A percentile compares a stretch with the other conserved stretches of the same genome.
Evolutionary conservation across 164 flowering plant species (phyloP).

Genomic region (Sextonia rubra): DNA sequence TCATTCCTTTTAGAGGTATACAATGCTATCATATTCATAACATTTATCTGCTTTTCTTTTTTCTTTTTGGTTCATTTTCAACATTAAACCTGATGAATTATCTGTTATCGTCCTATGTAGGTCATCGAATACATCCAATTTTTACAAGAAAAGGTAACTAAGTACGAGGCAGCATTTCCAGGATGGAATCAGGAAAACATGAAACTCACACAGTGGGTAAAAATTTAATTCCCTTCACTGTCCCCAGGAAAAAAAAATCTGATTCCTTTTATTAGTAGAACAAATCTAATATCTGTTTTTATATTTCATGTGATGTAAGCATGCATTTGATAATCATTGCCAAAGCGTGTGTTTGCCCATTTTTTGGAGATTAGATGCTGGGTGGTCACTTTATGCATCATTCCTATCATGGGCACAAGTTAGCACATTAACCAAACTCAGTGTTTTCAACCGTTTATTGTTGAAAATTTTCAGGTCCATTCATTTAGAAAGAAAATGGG

Average conservation of each 20-base stretch:
- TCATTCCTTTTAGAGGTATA: conserved; percentile 85
- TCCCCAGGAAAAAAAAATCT: not conserved
- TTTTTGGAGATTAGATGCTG: too few relatives aligned
- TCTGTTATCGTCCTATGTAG: conserved; percentile 30
- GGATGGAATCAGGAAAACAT: conserved; percentile 58
- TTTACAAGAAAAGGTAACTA: conserved; percentile 59
- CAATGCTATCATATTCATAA: not conserved
- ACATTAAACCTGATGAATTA: not conserved
- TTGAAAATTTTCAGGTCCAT: too few relatives aligned
- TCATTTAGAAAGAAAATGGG: too few relatives aligned
- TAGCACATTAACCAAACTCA: too few relatives aligned
- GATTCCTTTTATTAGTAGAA: too few relatives aligned
- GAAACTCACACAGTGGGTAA: conserved; percentile 72
- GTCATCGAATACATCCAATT: conserved; percentile 76
- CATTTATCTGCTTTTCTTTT: not conserved
- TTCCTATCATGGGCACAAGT: too few relatives aligned
- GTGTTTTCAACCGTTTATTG: too few relatives aligned
- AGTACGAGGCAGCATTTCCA: conserved; percentile 59
- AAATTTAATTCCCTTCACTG: not conserved
- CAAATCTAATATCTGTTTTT: too few relatives aligned
- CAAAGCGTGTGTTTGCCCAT: too few relatives aligned
- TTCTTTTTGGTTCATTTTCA: not conserved
- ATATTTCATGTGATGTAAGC: too few relatives aligned
- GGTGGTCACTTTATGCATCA: too few relatives aligned
- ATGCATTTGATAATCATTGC: too few relatives aligned